Evolutionary conservation across 139 green algal species (phyloP), one percentile per base, ranked within the genome.

Genomic region (Pycnococcus provasolii): DNA sequence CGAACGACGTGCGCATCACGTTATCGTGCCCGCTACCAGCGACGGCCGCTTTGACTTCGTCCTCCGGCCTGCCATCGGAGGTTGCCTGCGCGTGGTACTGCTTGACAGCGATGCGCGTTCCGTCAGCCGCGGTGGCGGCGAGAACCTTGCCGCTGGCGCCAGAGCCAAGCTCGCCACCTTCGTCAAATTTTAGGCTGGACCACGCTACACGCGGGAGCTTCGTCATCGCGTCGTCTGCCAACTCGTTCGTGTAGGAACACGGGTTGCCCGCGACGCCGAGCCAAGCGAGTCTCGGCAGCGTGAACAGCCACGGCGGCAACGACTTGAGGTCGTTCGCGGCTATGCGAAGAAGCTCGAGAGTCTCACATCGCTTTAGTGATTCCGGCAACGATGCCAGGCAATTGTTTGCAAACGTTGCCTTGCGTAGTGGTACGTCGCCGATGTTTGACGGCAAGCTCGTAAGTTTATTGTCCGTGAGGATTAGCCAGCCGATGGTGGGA

Each of bases 391-490:
- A 26, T 26, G 26, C 26, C 26, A 26, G 26, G 26, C 26, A 26
- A 26, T 26, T 26, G 26, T 26, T 26, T 26, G 26, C 26, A 26
- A 26, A 26, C 26, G 26, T 26, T 26, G 26, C 26, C 26, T 26
- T 26, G 26, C 26, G 26, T 26, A 26, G 26, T 26, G 26, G 26
- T 26, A 26, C 26, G 26, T 68, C 37, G 2, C 62, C 62, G 6
- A 68, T 48, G 4, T 5, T 39, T 6, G 5, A 3, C 26, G 62
- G 62, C 47, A 68, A 48, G 1, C 6, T 11, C 42, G 58, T 40
- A 26, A 68, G 58, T 40, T 59, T 15, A 5, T 68, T 68, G 53
- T 68, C 62, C 37, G 37, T 68, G 40, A 68, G 3, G 42, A 68
- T 68, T 26, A 68, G 53, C 62, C 62, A 68, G 8, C 47, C 62